Evolutionary conservation across 2,329 filamentous ascomycete genomes (phyloP).

Genomic region (Penicillium sp.): DNA sequence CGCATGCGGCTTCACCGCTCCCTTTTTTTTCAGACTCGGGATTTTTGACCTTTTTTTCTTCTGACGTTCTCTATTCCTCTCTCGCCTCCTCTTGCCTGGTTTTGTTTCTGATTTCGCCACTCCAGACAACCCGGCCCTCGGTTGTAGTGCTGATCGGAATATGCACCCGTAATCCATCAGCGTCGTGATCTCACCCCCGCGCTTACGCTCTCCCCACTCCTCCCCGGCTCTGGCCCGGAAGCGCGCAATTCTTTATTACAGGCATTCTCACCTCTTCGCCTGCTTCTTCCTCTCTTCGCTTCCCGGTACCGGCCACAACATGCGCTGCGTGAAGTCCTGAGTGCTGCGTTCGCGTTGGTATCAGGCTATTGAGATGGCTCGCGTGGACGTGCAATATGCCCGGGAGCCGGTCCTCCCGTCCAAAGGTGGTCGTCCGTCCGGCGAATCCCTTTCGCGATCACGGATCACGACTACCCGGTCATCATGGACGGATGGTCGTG

Average conservation of each 20-base stretch:
- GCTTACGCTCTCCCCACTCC: constrained; percentile 10
- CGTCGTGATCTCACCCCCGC: constrained; percentile 10
- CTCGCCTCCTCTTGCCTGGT: not conserved
- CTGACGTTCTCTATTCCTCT: not conserved
- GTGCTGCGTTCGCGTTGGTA: constrained; percentile 7
- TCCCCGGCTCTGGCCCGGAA: no score
- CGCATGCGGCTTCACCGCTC: constrained; percentile 17
- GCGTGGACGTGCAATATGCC: constrained; percentile 11
- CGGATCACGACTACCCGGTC: constrained; percentile 5
- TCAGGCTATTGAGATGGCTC: constrained; percentile 14
- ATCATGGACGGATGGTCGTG: constrained; percentile 6
- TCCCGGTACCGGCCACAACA: constrained; percentile 8
- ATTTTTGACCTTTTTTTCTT: no score
- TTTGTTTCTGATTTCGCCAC: not conserved
- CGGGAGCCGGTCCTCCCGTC: constrained; percentile 14
- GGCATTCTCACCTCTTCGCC: no score
- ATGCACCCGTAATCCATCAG: constrained; percentile 11
- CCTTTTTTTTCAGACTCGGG: not conserved
- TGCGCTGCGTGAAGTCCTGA: constrained; percentile 15
- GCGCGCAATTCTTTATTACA: no score
- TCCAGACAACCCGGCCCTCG: not conserved
- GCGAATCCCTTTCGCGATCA: constrained; percentile 13
- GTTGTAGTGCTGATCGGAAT: constrained; percentile 8
- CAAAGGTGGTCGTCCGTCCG: constrained; percentile 12
- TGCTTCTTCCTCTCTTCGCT: not conserved